Evolutionary conservation across 768 basidiomycete genomes (phyloP).

Genomic region (Termitomyces sp.): DNA sequence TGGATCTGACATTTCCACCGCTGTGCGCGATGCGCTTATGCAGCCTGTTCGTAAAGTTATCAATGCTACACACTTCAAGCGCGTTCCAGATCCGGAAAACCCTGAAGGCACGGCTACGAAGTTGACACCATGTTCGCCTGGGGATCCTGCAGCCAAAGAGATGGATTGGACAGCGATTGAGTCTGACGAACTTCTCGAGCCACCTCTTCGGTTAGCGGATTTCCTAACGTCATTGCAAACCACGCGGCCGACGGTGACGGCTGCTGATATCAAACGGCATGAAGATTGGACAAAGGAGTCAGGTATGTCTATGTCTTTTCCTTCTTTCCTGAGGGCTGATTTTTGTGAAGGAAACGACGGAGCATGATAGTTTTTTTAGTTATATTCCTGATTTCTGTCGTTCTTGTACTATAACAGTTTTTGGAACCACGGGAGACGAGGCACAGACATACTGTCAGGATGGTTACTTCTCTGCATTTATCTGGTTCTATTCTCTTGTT

Average conservation of each 20-base stretch:
- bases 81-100: conserved; percentile 27
- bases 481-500: conserved; percentile 1
- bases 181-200: conserved; percentile 88
- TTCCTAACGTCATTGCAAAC: conserved; percentile 77
- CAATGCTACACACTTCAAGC: conserved; percentile 92
- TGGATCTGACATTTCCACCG: conserved; percentile 90
- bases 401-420: background rate
- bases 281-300: conserved; percentile 84
- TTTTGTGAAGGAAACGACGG: conserved; percentile 11
- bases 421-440: background rate
- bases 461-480: background rate
- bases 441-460: background rate
- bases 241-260: conserved; percentile 84
- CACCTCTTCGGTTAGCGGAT: conserved; percentile 69
- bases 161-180: conserved; percentile 87
- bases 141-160: conserved; percentile 80
- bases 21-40: conserved; percentile 97
- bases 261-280: conserved; percentile 80
- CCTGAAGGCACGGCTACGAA: conserved; percentile 33
- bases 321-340: background rate
- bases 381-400: background rate
- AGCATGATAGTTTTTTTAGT: conserved; percentile 7
- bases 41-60: conserved; percentile 97
- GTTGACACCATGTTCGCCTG: conserved; percentile 97
- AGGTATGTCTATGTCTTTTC: conserved; percentile 39